phyloP scores from a whole-genome alignment of 208 protist species.

The Tritrichomonas musculus region DNA sequence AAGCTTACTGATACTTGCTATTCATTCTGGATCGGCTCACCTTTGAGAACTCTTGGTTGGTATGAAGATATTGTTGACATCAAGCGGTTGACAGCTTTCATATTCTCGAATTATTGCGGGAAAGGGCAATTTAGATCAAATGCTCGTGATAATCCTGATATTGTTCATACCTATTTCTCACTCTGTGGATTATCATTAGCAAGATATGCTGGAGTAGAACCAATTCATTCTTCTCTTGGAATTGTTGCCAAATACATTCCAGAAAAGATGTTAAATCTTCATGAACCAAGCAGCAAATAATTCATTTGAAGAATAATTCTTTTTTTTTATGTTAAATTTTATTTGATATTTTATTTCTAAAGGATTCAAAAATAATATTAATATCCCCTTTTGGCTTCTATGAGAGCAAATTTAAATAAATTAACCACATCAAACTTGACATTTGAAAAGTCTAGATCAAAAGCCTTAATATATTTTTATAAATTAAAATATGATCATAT shows the following conservation, averaged over 20 bases:
- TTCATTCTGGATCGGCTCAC: conserved; percentile 48
- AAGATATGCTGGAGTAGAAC: background rate
- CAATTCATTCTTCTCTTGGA: background rate
- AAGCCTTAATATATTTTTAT: too few species aligned
- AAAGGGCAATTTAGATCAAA: background rate
- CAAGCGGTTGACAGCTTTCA: background rate
- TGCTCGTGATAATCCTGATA: background rate
- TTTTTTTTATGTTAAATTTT: too few species aligned
- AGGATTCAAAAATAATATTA: too few species aligned
- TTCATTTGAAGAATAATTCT: too few species aligned
- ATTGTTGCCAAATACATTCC: background rate
- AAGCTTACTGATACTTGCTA: conserved; percentile 53
- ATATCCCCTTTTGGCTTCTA: too few species aligned
- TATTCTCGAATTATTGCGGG: background rate
- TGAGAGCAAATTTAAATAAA: too few species aligned
- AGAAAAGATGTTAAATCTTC: background rate
- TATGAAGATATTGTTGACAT: conserved; percentile 16
- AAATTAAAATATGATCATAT: too few species aligned
- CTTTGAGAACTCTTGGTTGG: background rate
- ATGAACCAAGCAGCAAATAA: background rate
- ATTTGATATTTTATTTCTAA: too few species aligned
- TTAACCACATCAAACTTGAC: too few species aligned
- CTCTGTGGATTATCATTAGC: background rate
- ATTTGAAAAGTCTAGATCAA: too few species aligned
- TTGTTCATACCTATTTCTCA: background rate